Evolutionary conservation across 139 green algal species (phyloP).

Genomic region (Chlorella vulgaris): DNA sequence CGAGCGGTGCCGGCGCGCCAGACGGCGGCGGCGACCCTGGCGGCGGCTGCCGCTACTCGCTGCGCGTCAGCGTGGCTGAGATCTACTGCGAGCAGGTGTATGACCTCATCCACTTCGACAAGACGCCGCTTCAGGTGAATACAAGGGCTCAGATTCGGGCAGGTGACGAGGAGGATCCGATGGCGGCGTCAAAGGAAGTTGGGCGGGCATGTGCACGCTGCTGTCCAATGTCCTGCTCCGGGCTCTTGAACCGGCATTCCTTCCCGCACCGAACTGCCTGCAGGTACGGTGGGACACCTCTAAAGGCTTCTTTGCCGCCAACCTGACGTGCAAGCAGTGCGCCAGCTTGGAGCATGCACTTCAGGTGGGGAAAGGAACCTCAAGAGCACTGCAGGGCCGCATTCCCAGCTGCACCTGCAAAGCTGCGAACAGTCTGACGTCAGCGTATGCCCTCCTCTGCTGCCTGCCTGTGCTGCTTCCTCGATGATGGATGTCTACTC

Average conservation of each 20-base stretch:
- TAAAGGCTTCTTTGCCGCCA: conserved; percentile 80
- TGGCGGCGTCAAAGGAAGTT: neutral
- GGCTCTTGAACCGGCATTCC: too few relatives aligned
- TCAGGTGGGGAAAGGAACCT: conserved; percentile 33
- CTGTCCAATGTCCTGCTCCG: too few relatives aligned
- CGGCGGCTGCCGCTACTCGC: conserved; percentile 23
- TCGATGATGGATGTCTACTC: neutral
- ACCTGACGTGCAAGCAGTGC: conserved; percentile 54
- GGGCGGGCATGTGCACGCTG: too few relatives aligned
- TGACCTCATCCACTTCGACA: conserved; percentile 72
- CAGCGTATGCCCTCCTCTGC: neutral
- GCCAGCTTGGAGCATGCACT: conserved; percentile 47
- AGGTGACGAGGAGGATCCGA: neutral
- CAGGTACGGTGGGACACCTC: conserved; percentile 76
- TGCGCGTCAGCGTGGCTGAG: conserved; percentile 79
- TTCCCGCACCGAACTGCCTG: too few relatives aligned
- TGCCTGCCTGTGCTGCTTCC: neutral
- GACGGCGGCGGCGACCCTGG: too few relatives aligned
- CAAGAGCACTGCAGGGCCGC: too few relatives aligned
- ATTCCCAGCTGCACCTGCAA: too few relatives aligned
- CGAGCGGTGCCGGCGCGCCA: neutral
- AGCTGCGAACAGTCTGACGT: neutral
- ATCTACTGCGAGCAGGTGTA: conserved; percentile 93
- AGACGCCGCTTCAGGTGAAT: conserved; percentile 9
- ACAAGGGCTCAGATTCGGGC: neutral